Percentiles rank a stretch among this genome's conserved stretches.
These are phyloP conservation scores for Diaporthe ampelina DNA, from an alignment of 2,329 filamentous ascomycete genomes.

Conservation along the genomic window DNA sequence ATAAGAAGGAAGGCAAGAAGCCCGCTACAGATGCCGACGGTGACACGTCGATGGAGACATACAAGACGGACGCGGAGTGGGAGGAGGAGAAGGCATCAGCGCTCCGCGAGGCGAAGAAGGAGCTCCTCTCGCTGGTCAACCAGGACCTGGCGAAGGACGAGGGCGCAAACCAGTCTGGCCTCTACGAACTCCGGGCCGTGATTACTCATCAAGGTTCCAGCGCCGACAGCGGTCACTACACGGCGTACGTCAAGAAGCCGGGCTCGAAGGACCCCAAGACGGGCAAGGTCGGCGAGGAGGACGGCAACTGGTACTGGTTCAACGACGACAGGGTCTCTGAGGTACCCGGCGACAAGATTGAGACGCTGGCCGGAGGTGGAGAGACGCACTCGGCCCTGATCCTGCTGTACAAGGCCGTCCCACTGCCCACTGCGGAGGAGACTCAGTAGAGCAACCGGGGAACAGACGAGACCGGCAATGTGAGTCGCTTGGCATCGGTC, in stretches of 20 bases:
- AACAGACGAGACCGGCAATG: not conserved
- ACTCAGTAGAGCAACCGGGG: constrained; percentile 46
- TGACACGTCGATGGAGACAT: constrained; percentile 83
- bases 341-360: constrained; percentile 91
- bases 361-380: constrained; percentile 88
- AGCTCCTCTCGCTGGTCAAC: constrained; percentile 83
- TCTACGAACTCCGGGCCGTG: constrained; percentile 94
- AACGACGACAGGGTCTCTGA: constrained; percentile 98
- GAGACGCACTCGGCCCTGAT: constrained; percentile 89
- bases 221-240: constrained; percentile 98
- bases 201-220: constrained; percentile 97
- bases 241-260: constrained; percentile 95
- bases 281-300: constrained; percentile 83
- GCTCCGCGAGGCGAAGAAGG: constrained; percentile 86
- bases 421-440: constrained; percentile 72
- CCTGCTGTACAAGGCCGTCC: constrained; percentile 81
- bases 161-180: constrained; percentile 90
- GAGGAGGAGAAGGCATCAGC: constrained; percentile 86
- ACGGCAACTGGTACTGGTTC: constrained; percentile 99
- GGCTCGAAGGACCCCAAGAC: constrained; percentile 79
- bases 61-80: constrained; percentile 94
- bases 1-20: constrained; percentile 56
- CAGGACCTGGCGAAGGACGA: constrained; percentile 81
- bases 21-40: constrained; percentile 65
- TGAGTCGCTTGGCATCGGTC: not conserved